Base-by-base conservation (phyloP, 371 early-diverging fungal species). In the Choanephora cucurbitarum region DNA sequence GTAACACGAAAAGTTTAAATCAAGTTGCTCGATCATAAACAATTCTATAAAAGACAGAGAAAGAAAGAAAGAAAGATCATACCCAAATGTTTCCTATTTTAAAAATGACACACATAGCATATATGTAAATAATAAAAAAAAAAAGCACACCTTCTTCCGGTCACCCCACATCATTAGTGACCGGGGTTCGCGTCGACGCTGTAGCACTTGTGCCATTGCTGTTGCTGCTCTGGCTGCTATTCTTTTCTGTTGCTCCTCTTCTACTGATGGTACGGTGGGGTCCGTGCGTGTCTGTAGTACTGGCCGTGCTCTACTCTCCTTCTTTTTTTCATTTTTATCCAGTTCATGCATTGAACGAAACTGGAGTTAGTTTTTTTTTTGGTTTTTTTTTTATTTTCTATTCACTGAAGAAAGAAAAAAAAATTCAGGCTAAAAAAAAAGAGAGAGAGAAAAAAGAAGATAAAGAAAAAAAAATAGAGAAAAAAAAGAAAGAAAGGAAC, bases 101-200 rank as follows among this genome's bases (percentile, higher is more conserved):
- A n/a, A 28, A 28, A 24, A 47, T 47, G n/a, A 24, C 8, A 31
- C 10, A 37, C 10, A 37, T 37, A 37, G 46, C 39, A 23, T 17
- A 57, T 33, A 32, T n/a, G n/a, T n/a, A 43, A 40, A 51, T 50
- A 22, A 44, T 34, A 33, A 56, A 44, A 52, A 49, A 44, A 37
- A 62, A 28, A 28, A 41, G 57, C 58, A 42, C 58, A 73, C 74
- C 70, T 70, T 74, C 50, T 65, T 64, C 49, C 60, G 59, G 56
- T 69, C 73, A 17, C 72, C 72, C 75, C 75, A 75, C 45, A 67
- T 60, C 58, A 67, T 55, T 9, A 60, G 52, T 33, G 71, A 67
- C 45, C 66, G 53, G 52, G 65, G 67, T 51, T 66, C 62, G 14
- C 64, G 65, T 61, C 67, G 60, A 47, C 69, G 53, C 22, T 61